Percentiles rank a stretch among this genome's conserved stretches.
phyloP scores from a whole-genome alignment of 2,329 filamentous ascomycete genomes.

The Cladophialophora immunda region DNA sequence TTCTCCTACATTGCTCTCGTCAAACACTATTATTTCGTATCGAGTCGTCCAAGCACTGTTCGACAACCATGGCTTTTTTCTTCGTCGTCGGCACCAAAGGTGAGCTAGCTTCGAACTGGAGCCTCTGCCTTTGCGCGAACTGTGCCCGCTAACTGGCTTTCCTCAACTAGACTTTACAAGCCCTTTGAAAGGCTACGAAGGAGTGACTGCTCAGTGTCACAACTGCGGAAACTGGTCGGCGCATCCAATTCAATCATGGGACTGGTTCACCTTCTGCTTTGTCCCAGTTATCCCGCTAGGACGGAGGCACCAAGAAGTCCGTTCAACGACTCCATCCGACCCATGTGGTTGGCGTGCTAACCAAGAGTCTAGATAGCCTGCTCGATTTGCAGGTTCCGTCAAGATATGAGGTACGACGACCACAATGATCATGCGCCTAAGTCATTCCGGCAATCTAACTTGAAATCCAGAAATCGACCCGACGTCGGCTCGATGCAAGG shows the following conservation, averaged over 20 bases:
- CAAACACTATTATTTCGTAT: background rate
- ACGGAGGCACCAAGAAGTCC: constrained; percentile 44
- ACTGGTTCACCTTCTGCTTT: constrained; percentile 58
- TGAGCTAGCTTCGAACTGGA: constrained; percentile 4
- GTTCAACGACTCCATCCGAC: background rate
- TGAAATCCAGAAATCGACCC: constrained; percentile 33
- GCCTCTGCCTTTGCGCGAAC: background rate
- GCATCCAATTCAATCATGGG: constrained; percentile 55
- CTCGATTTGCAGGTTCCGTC: constrained; percentile 40
- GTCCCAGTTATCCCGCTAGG: constrained; percentile 48
- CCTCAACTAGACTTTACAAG: constrained; percentile 52
- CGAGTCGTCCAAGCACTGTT: background rate
- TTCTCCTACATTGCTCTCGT: constrained; percentile 5
- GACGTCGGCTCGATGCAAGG: constrained; percentile 39
- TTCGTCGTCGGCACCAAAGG: constrained; percentile 39
- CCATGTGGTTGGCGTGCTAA: constrained; percentile 18
- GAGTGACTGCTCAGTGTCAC: constrained; percentile 56
- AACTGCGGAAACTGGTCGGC: constrained; percentile 58
- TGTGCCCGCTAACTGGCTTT: constrained; percentile 20
- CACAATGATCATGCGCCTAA: background rate
- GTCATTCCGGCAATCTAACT: background rate
- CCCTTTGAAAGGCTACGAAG: constrained; percentile 55
- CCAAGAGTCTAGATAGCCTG: constrained; percentile 32
- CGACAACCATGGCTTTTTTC: constrained; percentile 35
- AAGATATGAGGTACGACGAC: constrained; percentile 36